Evolutionary conservation across 1,284 basidiomycete species (phyloP), one percentile per base, ranked within the genome.

Genomic region (Ceratobasidium sp.): DNA sequence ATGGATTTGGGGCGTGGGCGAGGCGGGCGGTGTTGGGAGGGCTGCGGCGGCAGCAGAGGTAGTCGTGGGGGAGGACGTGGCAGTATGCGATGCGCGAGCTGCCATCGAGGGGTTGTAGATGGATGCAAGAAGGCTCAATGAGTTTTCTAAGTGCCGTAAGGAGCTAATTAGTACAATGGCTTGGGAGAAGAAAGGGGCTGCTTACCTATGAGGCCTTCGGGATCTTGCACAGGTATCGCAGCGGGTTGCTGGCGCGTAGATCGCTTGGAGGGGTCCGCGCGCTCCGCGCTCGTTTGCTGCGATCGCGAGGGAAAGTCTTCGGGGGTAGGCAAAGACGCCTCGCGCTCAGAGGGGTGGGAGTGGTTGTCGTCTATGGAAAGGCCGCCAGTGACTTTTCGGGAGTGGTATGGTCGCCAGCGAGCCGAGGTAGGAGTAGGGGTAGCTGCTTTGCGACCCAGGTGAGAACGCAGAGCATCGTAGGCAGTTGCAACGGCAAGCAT

Each of bases 201-300:
- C 63, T 67, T 55, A 67, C 63, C 63, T n/a, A 67, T 67, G 63
- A 67, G 63, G n/a, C 63, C 63, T 55, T 67, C 63, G 14, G 63
- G 63, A 47, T 67, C 63, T 35, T 67, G 63, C 28, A 67, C 63
- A 38, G 63, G 44, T 14, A 46, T 41, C 26, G 59, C 46, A 35
- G 62, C 30, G 32, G 47, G 26, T 30, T 44, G 44, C 14, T 47
- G 62, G n/a, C 62, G 62, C 1, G 62, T n/a, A n/a, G 62, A 5
- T 44, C 26, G 49, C 26, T 47, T 23, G 1, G n/a, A 21, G 32
- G 62, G 62, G n/a, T n/a, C n/a, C n/a, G n/a, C n/a, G 41, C 62
- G 43, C 44, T 52, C 28, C 14, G 55, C 9, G 46, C 8, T 46
- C n/a, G n/a, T n/a, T n/a, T n/a, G n/a, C n/a, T n/a, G n/a, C n/a